These are phyloP conservation scores for Platismatia glauca DNA, from an alignment of 495 filamentous ascomycete species.

Conservation along the genomic window DNA sequence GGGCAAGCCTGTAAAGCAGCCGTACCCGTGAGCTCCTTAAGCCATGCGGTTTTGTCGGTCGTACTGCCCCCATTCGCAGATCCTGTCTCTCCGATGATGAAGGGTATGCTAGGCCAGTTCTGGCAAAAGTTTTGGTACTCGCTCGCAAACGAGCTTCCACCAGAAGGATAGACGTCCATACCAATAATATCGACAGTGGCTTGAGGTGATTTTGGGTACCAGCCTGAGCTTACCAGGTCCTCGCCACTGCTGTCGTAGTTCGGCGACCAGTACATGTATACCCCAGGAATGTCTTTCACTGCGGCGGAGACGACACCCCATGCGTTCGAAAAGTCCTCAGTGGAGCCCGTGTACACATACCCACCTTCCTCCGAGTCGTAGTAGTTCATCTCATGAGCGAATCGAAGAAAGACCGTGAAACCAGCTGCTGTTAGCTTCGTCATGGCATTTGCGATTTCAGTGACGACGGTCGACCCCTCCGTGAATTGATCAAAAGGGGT, in stretches of 20 bases:
- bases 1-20: slow-evolving; percentile 20
- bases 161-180: slow-evolving; percentile 18
- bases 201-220: slow-evolving; percentile 10
- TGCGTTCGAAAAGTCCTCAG: slow-evolving; percentile 9
- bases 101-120: slow-evolving; percentile 13
- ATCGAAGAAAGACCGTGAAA: slow-evolving; percentile 20
- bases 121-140: slow-evolving; percentile 15
- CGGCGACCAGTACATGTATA: slow-evolving; percentile 21
- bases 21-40: slow-evolving; percentile 15
- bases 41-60: slow-evolving; percentile 14
- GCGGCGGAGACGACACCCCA: slow-evolving; percentile 19
- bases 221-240: slow-evolving; percentile 3
- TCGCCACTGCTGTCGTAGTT: slow-evolving; percentile 2
- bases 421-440: slow-evolving; percentile 13
- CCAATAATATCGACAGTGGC: slow-evolving; percentile 17
- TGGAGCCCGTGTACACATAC: slow-evolving; percentile 5
- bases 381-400: slow-evolving; percentile 25
- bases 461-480: slow-evolving; percentile 8
- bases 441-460: slow-evolving; percentile 15
- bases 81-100: slow-evolving; percentile 22
- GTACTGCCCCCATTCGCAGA: background rate
- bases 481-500: slow-evolving; percentile 13
- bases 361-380: slow-evolving; percentile 14
- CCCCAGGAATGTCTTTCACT: slow-evolving; percentile 12
- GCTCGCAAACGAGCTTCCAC: slow-evolving; percentile 8